Percentiles rank a stretch among this genome's conserved stretches.
Conservation (phyloP, 1,139 yeast genomes). For the Taiozyma sp. region DNA sequence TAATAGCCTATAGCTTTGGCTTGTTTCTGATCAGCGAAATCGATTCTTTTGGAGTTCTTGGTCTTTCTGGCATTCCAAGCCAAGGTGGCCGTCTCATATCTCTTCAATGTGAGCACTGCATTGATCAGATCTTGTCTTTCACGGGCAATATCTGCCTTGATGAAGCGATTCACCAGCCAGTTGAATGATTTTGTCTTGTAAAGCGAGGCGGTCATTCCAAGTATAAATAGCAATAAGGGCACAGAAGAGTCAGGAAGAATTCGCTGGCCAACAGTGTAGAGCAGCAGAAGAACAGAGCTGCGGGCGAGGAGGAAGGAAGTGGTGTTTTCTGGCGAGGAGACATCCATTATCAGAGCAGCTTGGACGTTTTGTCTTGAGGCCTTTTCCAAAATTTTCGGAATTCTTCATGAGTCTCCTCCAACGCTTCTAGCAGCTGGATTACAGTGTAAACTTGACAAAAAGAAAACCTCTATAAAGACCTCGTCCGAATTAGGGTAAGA, state of each 20-base stretch:
- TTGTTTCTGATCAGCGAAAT: conserved; percentile 49
- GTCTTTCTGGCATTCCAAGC: conserved; percentile 42
- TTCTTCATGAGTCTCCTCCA: no score
- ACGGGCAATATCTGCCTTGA: conserved; percentile 16
- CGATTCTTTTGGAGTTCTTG: conserved; percentile 41
- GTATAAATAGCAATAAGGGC: conserved; percentile 23
- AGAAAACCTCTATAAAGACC: no score
- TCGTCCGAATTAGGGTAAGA: no score
- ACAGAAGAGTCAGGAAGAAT: conserved; percentile 20
- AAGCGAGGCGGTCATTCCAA: conserved; percentile 27
- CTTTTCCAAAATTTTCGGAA: background rate
- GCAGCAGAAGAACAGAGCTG: conserved; percentile 14
- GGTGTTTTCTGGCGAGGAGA: background rate
- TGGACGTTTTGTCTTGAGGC: background rate
- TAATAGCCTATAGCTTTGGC: conserved; percentile 52
- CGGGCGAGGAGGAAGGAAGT: conserved; percentile 11
- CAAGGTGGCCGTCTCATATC: conserved; percentile 37
- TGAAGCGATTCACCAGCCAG: conserved; percentile 16
- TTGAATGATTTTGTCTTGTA: conserved; percentile 23
- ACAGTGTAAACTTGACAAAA: no score
- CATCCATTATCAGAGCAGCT: background rate
- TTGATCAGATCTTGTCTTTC: conserved; percentile 36
- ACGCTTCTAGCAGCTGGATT: no score
- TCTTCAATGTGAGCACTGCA: conserved; percentile 47
- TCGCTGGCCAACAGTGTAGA: conserved; percentile 14